Evolutionary conservation across 139 green algal species (phyloP), one percentile per base, ranked within the genome.

Genomic region (Chlamydomonas applanata): DNA sequence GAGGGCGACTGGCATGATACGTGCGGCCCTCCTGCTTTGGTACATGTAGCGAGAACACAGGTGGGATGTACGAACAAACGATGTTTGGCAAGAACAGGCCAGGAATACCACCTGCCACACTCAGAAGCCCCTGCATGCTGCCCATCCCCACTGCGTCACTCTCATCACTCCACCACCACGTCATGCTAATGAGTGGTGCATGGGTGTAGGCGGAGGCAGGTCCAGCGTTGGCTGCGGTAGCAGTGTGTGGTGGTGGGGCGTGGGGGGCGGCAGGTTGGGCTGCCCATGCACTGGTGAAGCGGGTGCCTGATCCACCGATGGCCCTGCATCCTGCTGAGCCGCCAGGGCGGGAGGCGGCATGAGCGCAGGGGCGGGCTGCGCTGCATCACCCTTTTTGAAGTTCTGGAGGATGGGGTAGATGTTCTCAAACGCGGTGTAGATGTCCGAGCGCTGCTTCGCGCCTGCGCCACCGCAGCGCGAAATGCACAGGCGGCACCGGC

Each of bases 361-460:
- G 3, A 46, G 20, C 45, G 80, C 57, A 54, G 73, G 69, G n/a
- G 69, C 24, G 4, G 82, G 72, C 19, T 74, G 73, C 52, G 54
- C 52, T 0, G 75, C 80, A 32, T 89, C 88, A 17, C 90, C 86
- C 86, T 98, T 98, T 57, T 86, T 83, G 79, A 95, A 99, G 75
- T 94, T 83, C 52, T 90, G 83, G 56, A 99, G 85, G 40, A 97
- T 93, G 13, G 96, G 94, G 78, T 99, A 99, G 76, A 99, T 99
- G 76, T 94, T 94, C 81, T 98, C 95, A 82, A 98, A 99, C 0
- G 96, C 96, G 49, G 90, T 72, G 84, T 99, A 98, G 63, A 99
- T 98, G 60, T 99, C 92, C n/a, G 95, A 83, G n/a, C 94, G 86
- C 59, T 88, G 82, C 88, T 97, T 97, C 68, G 89, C 94, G 35